These are phyloP conservation scores for Sungouiella blattae DNA, from an alignment of 805 yeast genomes.

Conservation along the genomic window DNA sequence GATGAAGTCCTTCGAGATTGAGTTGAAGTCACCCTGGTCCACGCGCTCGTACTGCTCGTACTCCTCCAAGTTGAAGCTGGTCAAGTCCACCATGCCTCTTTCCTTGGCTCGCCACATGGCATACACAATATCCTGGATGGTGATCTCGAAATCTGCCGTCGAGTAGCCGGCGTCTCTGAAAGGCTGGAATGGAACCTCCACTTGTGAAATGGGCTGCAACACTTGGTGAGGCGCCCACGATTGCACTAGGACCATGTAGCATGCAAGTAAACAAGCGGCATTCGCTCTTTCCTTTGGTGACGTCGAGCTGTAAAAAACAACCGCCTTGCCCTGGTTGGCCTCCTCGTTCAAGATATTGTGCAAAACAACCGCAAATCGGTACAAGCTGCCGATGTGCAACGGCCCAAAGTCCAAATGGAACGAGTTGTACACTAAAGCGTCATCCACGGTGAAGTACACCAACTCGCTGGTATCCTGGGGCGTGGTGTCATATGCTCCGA, in stretches of 20 bases:
- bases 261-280: slow-evolving; percentile 90
- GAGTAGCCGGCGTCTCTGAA: slow-evolving; percentile 98
- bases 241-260: slow-evolving; percentile 93
- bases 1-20: slow-evolving; percentile 85
- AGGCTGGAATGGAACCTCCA: slow-evolving; percentile 89
- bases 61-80: slow-evolving; percentile 84
- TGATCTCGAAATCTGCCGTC: slow-evolving; percentile 87
- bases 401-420: slow-evolving; percentile 98
- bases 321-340: slow-evolving; percentile 79
- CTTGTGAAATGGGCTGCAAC: slow-evolving; percentile 87
- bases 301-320: slow-evolving; percentile 83
- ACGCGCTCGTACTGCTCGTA: slow-evolving; percentile 94
- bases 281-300: slow-evolving; percentile 82
- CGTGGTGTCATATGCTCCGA: slow-evolving; percentile 79
- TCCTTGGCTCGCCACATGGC: slow-evolving; percentile 98
- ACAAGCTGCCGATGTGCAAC: slow-evolving; percentile 85
- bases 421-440: slow-evolving; percentile 86
- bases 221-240: slow-evolving; percentile 99
- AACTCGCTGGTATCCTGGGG: slow-evolving; percentile 75
- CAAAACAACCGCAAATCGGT: slow-evolving; percentile 90
- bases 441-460: slow-evolving; percentile 90
- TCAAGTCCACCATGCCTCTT: slow-evolving; percentile 80
- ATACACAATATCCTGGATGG: slow-evolving; percentile 92
- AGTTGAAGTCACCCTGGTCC: slow-evolving; percentile 95
- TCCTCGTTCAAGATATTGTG: slow-evolving; percentile 90